These are phyloP conservation scores for Kickxella alabastrina DNA, from an alignment of 192 early-diverging fungal species.

Conservation along the genomic window DNA sequence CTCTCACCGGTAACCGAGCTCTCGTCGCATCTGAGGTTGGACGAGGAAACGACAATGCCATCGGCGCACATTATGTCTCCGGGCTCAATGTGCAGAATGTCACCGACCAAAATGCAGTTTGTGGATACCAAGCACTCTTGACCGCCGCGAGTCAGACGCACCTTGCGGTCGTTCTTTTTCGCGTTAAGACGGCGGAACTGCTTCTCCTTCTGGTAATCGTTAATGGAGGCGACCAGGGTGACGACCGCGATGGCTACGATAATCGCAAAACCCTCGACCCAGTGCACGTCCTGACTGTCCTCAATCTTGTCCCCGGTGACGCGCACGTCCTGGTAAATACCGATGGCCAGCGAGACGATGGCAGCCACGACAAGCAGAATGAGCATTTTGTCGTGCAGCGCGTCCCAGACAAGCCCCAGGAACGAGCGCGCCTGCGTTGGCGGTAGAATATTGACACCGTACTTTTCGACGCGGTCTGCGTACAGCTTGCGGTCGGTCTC, in stretches of 20 bases:
- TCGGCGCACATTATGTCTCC: conserved; percentile 94
- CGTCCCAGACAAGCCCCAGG: conserved; percentile 75
- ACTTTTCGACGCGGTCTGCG: conserved; percentile 55
- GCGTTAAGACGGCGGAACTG: conserved; percentile 83
- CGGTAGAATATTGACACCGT: conserved; percentile 71
- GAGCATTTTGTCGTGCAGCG: conserved; percentile 77
- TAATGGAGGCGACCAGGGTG: conserved; percentile 69
- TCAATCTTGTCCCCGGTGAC: conserved; percentile 38
- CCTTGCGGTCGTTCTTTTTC: conserved; percentile 78
- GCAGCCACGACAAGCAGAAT: conserved; percentile 76
- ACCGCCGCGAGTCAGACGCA: conserved; percentile 73
- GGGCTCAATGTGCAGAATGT: conserved; percentile 80
- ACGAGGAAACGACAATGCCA: conserved; percentile 76
- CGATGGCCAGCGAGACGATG: conserved; percentile 71
- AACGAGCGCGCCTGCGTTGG: conserved; percentile 65
- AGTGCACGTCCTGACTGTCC: conserved; percentile 56
- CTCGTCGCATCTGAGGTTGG: conserved; percentile 87
- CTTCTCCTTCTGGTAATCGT: conserved; percentile 82
- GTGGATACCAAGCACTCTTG: conserved; percentile 65
- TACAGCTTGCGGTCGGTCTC: conserved; percentile 44
- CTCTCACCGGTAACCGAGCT: conserved; percentile 92
- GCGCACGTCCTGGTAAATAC: conserved; percentile 76
- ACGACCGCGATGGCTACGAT: conserved; percentile 78
- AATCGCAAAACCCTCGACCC: conserved; percentile 86
- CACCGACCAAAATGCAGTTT: conserved; percentile 83